phyloP scores from a whole-genome alignment of 2,329 filamentous ascomycete genomes.

The Pseudogymnoascus destructans region DNA sequence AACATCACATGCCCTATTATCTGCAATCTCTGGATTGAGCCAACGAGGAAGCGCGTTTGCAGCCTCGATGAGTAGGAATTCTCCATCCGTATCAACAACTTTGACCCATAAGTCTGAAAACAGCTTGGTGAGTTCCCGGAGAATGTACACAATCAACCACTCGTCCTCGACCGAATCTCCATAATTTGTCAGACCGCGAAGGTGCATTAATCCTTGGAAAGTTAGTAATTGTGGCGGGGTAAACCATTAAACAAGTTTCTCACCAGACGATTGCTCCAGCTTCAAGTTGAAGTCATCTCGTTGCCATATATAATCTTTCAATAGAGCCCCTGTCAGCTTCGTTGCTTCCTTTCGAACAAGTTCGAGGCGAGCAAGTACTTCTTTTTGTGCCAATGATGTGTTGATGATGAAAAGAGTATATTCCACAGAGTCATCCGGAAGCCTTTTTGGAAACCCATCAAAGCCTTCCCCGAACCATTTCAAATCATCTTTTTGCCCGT shows the following conservation, averaged over 20 bases:
- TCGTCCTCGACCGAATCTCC: slow-evolving; percentile 95
- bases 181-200: slow-evolving; percentile 71
- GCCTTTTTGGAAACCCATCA: slow-evolving; percentile 41
- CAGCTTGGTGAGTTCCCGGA: slow-evolving; percentile 65
- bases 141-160: slow-evolving; percentile 86
- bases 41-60: slow-evolving; percentile 77
- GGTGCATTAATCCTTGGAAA: slow-evolving; percentile 38
- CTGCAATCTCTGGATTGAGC: slow-evolving; percentile 82
- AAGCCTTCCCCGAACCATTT: slow-evolving; percentile 56
- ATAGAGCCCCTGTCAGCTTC: slow-evolving; percentile 46
- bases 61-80: slow-evolving; percentile 90
- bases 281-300: slow-evolving; percentile 66
- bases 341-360: slow-evolving; percentile 56
- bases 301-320: slow-evolving; percentile 94
- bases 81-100: slow-evolving; percentile 77
- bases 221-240: slow-evolving; percentile 8
- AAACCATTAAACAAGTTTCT: slow-evolving; percentile 18
- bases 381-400: slow-evolving; percentile 36
- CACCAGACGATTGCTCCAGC: slow-evolving; percentile 44
- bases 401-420: slow-evolving; percentile 68
- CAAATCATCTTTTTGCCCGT: slow-evolving; percentile 38
- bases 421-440: slow-evolving; percentile 76
- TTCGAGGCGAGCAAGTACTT: slow-evolving; percentile 54
- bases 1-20: slow-evolving; percentile 46
- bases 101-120: slow-evolving; percentile 69